Base-by-base conservation (phyloP, 495 filamentous ascomycete genomes). In the Trichoderma parareesei region DNA sequence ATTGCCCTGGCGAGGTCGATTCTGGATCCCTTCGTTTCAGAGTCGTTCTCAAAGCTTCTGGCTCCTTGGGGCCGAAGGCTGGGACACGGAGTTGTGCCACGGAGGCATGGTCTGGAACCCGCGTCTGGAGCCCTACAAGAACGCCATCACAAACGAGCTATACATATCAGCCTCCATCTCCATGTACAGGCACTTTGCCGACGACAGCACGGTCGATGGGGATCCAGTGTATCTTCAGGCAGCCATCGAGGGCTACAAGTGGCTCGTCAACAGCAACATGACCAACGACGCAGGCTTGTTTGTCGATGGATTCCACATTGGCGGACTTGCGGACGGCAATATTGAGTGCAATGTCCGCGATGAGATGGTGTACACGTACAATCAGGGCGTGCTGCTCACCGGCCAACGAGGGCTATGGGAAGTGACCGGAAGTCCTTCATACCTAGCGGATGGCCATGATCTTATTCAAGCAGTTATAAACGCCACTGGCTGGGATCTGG, bases 21-120 rank as follows among this genome's bases (percentile, higher is more conserved):
- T 90, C 68, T 96, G 92, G 78, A 81, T 82, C n/a, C 80, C 84
- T 1, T 81, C 90, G 5, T 97, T 93, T 69, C 90, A 92, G 27
- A 92, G 95, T 69, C 85, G 94, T 60, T 88, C 92, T 0, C 83
- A 87, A n/a, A 73, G 97, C 43, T 98, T 98, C 75, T 97, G 93
- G 81, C 88, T 93, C 18, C 77, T 97, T 40, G 90, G 90, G 11
- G 82, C 83, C 8, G 71, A 73, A 6, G 93, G 92, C 10, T 97
- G 93, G 91, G 91, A 96, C 75, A 86, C 82, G 27, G 81, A 78
- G 46, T 81, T 97, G 2, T 97, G 94, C 69, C 84, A 83, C 13
- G 94, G 94, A 16, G 94, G 94, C 3, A 97, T 98, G 92, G 79
- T 88, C 61, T 98, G 94, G 94, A 94, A 87, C 60, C 94, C 91